Percentiles rank a stretch among this genome's conserved stretches.
Conservation (phyloP, 164 flowering plant species). For the Buxus sempervirens region DNA sequence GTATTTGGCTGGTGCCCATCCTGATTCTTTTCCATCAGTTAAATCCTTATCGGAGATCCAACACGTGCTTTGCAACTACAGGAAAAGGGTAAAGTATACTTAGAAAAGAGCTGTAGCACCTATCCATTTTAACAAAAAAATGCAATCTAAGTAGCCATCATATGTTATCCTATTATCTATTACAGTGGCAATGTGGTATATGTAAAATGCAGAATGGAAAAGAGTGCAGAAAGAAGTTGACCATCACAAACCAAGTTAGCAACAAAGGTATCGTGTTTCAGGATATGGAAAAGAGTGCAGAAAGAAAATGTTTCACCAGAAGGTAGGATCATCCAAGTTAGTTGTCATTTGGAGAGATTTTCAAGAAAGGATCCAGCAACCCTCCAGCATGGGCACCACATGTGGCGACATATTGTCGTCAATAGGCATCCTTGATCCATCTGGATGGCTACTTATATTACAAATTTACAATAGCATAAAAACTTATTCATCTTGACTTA, state of each 20-base stretch:
- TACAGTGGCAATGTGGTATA: no score
- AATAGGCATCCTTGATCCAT: neutral
- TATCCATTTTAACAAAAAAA: neutral
- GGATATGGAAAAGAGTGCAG: neutral
- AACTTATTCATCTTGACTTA: conserved; percentile 36
- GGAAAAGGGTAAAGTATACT: conserved; percentile 3
- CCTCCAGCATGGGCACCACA: neutral
- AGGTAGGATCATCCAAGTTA: neutral
- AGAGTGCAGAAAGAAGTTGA: neutral
- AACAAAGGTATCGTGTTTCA: neutral
- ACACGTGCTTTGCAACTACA: conserved; percentile 35
- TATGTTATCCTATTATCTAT: no score
- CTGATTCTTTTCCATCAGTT: conserved; percentile 25
- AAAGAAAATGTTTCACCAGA: neutral
- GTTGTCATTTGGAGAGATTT: neutral
- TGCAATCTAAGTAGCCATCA: neutral
- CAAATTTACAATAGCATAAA: neutral
- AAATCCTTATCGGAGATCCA: conserved; percentile 27
- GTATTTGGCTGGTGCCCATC: conserved; percentile 19
- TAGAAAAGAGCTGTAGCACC: neutral
- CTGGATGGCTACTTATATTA: neutral
- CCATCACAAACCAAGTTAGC: neutral
- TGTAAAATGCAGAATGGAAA: no score
- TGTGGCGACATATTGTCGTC: neutral
- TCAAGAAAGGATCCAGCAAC: neutral